These are phyloP conservation scores for Thalassiosira hispida DNA, from an alignment of 352 stramenopile species.

Conservation along the genomic window DNA sequence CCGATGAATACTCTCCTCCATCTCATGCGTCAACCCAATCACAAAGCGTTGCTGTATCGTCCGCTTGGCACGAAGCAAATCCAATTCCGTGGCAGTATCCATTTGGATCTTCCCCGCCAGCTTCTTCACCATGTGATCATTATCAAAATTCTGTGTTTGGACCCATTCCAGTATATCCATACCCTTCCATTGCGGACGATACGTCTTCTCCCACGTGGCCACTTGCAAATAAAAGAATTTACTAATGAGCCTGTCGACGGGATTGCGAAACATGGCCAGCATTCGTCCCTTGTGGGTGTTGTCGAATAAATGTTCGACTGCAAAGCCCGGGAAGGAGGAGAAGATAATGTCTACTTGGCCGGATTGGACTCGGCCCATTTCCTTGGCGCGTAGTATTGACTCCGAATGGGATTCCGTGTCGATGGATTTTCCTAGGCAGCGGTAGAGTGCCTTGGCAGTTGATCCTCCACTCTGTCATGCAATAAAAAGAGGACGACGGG, in stretches of 20 bases:
- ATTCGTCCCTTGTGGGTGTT: conserved; percentile 33
- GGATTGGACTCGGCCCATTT: conserved; percentile 19
- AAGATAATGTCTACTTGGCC: conserved; percentile 36
- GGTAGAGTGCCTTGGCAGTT: conserved; percentile 39
- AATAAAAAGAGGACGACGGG: background rate
- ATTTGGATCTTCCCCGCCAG: conserved; percentile 14
- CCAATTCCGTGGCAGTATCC: background rate
- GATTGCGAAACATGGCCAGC: conserved; percentile 49
- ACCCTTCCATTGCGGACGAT: conserved; percentile 36
- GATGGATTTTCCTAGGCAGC: conserved; percentile 21
- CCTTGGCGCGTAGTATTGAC: conserved; percentile 46
- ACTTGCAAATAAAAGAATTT: conserved; percentile 57
- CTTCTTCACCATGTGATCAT: conserved; percentile 37
- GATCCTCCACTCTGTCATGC: conserved; percentile 50
- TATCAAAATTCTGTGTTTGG: background rate
- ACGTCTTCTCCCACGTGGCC: conserved; percentile 44
- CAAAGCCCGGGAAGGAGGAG: conserved; percentile 17
- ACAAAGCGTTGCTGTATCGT: conserved; percentile 37
- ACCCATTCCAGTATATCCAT: conserved; percentile 6
- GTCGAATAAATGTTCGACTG: conserved; percentile 38
- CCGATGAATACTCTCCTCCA: conserved; percentile 38
- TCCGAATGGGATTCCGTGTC: too few species aligned
- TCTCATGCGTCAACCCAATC: conserved; percentile 36
- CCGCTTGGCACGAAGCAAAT: conserved; percentile 45
- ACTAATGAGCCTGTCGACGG: conserved; percentile 42